These are phyloP conservation scores for Striga asiatica DNA, from an alignment of 257 asterid species.

Conservation along the genomic window DNA sequence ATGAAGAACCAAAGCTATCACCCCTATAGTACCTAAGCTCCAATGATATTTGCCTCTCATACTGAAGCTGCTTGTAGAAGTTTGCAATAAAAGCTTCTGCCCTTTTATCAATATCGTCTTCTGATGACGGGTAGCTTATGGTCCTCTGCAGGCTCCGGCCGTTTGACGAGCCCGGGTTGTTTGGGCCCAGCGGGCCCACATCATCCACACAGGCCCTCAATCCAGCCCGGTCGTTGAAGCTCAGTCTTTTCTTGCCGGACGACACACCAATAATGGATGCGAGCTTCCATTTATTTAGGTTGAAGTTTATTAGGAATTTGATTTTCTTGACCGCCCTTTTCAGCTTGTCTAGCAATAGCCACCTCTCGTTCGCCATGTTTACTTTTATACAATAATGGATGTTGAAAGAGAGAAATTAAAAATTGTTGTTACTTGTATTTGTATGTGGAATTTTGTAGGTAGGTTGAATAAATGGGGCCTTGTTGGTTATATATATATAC, in stretches of 20 bases:
- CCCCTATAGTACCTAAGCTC: slow-evolving; percentile 46
- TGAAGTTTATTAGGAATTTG: slow-evolving; percentile 40
- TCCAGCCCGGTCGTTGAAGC: slow-evolving; percentile 46
- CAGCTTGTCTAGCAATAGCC: slow-evolving; percentile 42
- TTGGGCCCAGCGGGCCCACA: slow-evolving; percentile 16
- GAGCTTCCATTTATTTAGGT: slow-evolving; percentile 38
- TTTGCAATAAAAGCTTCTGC: slow-evolving; percentile 77
- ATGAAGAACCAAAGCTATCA: slow-evolving; percentile 33
- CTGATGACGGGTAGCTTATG: slow-evolving; percentile 49
- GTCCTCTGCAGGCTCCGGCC: slow-evolving; percentile 38
- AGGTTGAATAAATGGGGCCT: no score
- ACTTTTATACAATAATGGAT: no score
- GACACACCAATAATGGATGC: slow-evolving; percentile 43
- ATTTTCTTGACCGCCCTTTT: slow-evolving; percentile 69
- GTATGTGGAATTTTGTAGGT: no score
- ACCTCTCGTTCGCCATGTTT: slow-evolving; percentile 24
- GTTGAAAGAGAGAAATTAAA: no score
- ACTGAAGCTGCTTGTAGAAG: slow-evolving; percentile 49
- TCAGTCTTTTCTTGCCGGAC: slow-evolving; percentile 30
- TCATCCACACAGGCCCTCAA: slow-evolving; percentile 30
- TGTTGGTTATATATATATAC: no score
- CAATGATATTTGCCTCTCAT: slow-evolving; percentile 78
- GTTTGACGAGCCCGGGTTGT: slow-evolving; percentile 13
- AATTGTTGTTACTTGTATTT: no score
- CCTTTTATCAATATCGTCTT: slow-evolving; percentile 66